A percentile compares a stretch with the other conserved stretches of the same genome.
phyloP scores from a whole-genome alignment of 2,329 filamentous ascomycete genomes.

The Fusarium sp. region DNA sequence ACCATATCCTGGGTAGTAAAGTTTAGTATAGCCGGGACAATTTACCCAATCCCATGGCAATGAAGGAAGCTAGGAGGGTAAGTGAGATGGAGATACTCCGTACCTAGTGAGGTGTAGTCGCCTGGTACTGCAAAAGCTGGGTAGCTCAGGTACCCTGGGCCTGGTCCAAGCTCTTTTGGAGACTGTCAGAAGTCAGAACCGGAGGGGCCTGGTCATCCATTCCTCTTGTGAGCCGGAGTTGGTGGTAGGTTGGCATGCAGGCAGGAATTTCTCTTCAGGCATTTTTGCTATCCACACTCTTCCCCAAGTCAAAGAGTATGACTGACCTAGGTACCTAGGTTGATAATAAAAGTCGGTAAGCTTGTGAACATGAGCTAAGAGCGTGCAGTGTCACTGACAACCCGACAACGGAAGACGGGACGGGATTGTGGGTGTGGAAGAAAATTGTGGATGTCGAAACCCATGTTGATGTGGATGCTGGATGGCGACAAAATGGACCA shows the following conservation, averaged over 20 bases:
- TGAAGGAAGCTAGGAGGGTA: conserved; percentile 4
- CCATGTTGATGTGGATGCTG: conserved; percentile 19
- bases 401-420: not conserved
- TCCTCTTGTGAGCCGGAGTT: not conserved
- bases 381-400: not conserved
- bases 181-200: conserved; percentile 35
- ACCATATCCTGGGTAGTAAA: conserved; percentile 4
- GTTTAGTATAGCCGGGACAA: conserved; percentile 25
- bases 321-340: not conserved
- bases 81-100: conserved; percentile 19
- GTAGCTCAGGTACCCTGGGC: conserved; percentile 18
- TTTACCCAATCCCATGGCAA: conserved; percentile 30
- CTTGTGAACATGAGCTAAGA: not conserved
- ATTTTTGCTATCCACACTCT: not conserved
- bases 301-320: not conserved
- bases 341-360: not conserved
- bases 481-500: conserved; percentile 28
- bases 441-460: conserved; percentile 7
- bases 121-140: conserved; percentile 11
- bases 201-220: conserved; percentile 20
- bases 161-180: conserved; percentile 32
- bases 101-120: conserved; percentile 1
- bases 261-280: not conserved
- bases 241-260: not conserved
- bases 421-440: not conserved